These are phyloP conservation scores for Phoenix dactylifera DNA, from an alignment of 176 grass and related monocot species.

Conservation along the genomic window DNA sequence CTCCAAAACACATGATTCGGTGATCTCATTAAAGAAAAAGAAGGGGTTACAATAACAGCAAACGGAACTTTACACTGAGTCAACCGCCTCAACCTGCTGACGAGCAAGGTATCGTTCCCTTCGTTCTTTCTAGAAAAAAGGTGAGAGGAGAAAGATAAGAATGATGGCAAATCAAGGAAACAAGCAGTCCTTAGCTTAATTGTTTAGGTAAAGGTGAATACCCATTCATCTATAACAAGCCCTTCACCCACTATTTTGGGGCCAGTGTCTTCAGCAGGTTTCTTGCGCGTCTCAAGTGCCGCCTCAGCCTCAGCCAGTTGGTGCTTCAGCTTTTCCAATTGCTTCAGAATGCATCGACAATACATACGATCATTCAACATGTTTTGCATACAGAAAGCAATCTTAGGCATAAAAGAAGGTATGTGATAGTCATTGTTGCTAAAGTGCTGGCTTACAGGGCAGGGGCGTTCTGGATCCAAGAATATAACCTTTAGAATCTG, in stretches of 20 bases:
- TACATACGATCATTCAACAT: no score
- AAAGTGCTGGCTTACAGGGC: conserved; percentile 49
- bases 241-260: conserved; percentile 89
- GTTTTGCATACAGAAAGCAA: no score
- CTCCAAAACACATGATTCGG: neutral
- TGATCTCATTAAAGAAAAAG: neutral
- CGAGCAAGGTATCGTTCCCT: conserved; percentile 83
- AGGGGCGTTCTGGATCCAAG: conserved; percentile 45
- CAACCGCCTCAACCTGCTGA: conserved; percentile 80
- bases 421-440: no score
- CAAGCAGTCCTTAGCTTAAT: no score
- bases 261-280: conserved; percentile 71
- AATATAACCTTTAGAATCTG: conserved; percentile 88
- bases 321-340: conserved; percentile 85
- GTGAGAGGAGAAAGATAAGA: conserved; percentile 4
- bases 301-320: conserved; percentile 85
- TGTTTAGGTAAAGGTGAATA: conserved; percentile 12
- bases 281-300: conserved; percentile 74
- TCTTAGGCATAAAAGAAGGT: no score
- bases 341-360: conserved; percentile 38
- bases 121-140: conserved; percentile 66
- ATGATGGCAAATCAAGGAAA: neutral
- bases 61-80: conserved; percentile 53
- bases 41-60: neutral
- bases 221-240: conserved; percentile 96